phyloP scores from a whole-genome alignment of 2,329 filamentous ascomycete genomes.

The Neofusicoccum cordaticola region DNA sequence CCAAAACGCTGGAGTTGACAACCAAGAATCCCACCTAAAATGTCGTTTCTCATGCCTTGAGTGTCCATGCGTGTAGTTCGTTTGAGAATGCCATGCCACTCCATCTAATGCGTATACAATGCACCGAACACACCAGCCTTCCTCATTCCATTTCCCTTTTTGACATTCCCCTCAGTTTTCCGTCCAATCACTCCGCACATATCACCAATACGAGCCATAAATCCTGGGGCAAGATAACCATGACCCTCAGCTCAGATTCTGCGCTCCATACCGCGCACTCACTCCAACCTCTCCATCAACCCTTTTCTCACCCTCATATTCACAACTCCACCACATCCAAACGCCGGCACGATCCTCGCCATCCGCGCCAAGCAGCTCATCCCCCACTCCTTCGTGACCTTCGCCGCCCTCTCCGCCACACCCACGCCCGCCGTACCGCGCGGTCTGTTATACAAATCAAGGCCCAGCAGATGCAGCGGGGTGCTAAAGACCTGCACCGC shows the following conservation, averaged over 20 bases:
- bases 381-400: slow-evolving; percentile 72
- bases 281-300: slow-evolving; percentile 57
- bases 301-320: slow-evolving; percentile 68
- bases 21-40: background rate
- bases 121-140: background rate
- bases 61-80: background rate
- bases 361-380: slow-evolving; percentile 73
- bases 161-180: background rate
- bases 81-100: background rate
- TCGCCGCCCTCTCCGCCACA: slow-evolving; percentile 60
- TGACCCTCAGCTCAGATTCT: too few species aligned
- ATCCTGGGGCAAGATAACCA: too few species aligned
- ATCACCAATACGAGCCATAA: too few species aligned
- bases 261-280: background rate
- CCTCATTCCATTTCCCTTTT: background rate
- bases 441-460: slow-evolving; percentile 79
- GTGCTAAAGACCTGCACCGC: slow-evolving; percentile 76
- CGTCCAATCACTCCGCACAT: too few species aligned
- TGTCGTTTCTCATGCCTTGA: background rate
- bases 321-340: slow-evolving; percentile 83
- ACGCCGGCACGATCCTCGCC: slow-evolving; percentile 82
- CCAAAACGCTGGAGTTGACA: background rate
- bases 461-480: slow-evolving; percentile 77
- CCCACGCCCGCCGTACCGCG: slow-evolving; percentile 33
- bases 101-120: background rate